phyloP scores from a whole-genome alignment of 768 basidiomycete species.

The Lactarius hatsudake region DNA sequence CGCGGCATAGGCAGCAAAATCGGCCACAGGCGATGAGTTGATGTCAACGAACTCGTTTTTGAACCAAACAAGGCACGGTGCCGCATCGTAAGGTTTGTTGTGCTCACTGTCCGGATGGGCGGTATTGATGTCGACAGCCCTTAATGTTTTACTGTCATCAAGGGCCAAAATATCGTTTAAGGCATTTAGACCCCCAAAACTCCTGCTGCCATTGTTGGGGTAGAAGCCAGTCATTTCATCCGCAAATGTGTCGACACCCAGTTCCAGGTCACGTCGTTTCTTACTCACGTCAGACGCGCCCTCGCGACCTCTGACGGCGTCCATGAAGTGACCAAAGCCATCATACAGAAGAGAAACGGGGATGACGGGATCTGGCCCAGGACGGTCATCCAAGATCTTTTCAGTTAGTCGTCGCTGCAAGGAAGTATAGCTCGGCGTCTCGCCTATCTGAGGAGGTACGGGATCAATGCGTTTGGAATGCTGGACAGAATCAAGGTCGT shows the following conservation, averaged over 20 bases:
- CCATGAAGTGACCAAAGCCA: neutral
- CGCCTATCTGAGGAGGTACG: neutral
- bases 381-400: neutral
- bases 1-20: neutral
- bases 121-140: neutral
- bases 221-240: neutral
- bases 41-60: neutral
- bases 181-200: neutral
- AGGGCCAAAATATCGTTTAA: neutral
- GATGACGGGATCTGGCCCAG: neutral
- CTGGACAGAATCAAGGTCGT: neutral
- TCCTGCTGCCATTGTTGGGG: neutral
- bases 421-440: neutral
- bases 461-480: neutral
- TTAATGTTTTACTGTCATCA: neutral
- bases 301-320: neutral
- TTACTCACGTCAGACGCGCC: neutral
- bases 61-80: neutral
- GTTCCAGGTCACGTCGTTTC: neutral
- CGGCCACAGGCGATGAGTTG: neutral
- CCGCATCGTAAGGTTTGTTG: neutral
- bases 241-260: neutral
- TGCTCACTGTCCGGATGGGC: neutral
- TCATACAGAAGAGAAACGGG: neutral
- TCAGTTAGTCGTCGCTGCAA: neutral